These are phyloP conservation scores for Cryomyces minteri DNA, from an alignment of 495 filamentous ascomycete genomes.

Conservation along the genomic window DNA sequence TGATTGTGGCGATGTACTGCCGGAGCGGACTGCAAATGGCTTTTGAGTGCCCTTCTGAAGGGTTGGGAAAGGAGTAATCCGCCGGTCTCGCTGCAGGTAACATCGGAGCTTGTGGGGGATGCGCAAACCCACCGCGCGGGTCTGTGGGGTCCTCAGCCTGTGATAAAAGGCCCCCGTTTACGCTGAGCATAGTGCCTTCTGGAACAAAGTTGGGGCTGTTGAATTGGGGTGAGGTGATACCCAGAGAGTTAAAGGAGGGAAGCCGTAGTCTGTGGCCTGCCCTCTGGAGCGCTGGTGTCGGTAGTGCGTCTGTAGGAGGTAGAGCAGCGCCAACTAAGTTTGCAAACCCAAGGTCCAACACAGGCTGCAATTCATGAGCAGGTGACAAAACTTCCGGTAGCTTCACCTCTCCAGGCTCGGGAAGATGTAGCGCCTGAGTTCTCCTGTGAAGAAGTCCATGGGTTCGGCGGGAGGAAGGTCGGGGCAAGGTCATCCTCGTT, in stretches of 20 bases:
- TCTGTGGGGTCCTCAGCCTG: slow-evolving; percentile 10
- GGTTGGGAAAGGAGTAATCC: background rate
- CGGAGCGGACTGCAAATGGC: background rate
- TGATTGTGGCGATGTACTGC: slow-evolving; percentile 10
- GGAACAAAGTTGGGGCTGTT: slow-evolving; percentile 2
- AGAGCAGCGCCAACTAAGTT: too few species aligned
- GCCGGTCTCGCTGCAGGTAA: background rate
- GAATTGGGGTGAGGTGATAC: slow-evolving; percentile 14
- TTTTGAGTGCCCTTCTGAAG: background rate
- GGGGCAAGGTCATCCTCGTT: too few species aligned
- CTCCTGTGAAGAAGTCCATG: too few species aligned
- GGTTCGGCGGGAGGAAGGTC: too few species aligned
- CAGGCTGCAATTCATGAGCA: too few species aligned
- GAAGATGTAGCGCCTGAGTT: too few species aligned
- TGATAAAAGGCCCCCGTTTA: slow-evolving; percentile 10
- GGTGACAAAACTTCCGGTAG: too few species aligned
- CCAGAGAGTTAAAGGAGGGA: slow-evolving; percentile 19
- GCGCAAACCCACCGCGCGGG: slow-evolving; percentile 2
- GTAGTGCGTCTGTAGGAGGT: slow-evolving; percentile 1
- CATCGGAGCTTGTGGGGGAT: background rate
- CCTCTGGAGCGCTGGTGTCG: slow-evolving; percentile 6
- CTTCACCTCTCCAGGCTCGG: too few species aligned
- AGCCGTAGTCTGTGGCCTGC: slow-evolving; percentile 12
- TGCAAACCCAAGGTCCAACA: too few species aligned
- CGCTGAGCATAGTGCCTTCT: background rate